phyloP scores from a whole-genome alignment of 768 basidiomycete species.

The Amanita pseudoporphyria region DNA sequence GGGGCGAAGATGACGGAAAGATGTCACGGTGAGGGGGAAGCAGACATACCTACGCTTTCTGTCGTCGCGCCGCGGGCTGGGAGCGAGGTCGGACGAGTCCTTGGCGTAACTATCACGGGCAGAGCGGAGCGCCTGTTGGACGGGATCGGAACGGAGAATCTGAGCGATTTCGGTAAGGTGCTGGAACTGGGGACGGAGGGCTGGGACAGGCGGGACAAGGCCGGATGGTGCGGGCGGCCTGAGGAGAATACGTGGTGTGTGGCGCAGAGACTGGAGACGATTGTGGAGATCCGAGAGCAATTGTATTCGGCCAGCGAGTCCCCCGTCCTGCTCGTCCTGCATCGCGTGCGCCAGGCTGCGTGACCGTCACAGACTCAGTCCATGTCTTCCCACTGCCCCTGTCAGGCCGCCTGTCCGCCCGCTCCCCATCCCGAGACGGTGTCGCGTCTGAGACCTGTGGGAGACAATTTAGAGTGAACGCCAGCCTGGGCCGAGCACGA shows the following conservation, averaged over 20 bases:
- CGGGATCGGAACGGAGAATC: slow-evolving; percentile 34
- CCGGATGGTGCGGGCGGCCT: slow-evolving; percentile 20
- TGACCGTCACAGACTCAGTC: not conserved
- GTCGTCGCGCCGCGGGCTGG: slow-evolving; percentile 35
- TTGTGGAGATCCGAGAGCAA: slow-evolving; percentile 35
- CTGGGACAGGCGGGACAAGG: slow-evolving; percentile 15
- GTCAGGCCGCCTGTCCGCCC: not conserved
- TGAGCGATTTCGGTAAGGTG: slow-evolving; percentile 40
- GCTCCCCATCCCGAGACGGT: not conserved
- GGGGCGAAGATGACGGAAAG: not conserved
- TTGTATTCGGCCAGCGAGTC: slow-evolving; percentile 34
- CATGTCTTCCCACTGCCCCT: not conserved
- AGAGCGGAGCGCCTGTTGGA: slow-evolving; percentile 48
- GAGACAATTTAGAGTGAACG: not conserved
- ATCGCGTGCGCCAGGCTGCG: not conserved
- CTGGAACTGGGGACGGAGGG: slow-evolving; percentile 31
- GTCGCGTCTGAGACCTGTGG: not conserved
- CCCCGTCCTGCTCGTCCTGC: not conserved
- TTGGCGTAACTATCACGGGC: slow-evolving; percentile 45
- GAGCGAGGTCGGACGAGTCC: slow-evolving; percentile 41
- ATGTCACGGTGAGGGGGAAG: not conserved
- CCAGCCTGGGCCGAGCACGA: not conserved
- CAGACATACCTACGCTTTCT: slow-evolving; percentile 47
- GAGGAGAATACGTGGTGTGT: slow-evolving; percentile 36
- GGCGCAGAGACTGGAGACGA: slow-evolving; percentile 34